Percentiles rank a stretch among this genome's conserved stretches.
phyloP scores from a whole-genome alignment of 768 basidiomycete genomes.

The Podaxis sp. region DNA sequence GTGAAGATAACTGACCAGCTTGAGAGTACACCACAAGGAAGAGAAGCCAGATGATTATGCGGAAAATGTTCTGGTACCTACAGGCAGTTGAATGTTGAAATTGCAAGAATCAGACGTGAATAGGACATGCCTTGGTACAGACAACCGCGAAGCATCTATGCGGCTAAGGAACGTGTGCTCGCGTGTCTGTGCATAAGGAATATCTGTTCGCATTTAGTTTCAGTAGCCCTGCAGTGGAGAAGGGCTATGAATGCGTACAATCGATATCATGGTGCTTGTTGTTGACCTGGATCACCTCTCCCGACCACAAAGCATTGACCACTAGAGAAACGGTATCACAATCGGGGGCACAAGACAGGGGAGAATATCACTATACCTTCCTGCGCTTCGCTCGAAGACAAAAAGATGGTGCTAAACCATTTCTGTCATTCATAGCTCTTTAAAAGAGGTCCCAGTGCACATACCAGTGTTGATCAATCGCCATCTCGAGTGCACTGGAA shows the following conservation, averaged over 20 bases:
- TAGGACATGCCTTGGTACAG: constrained; percentile 64
- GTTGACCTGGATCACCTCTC: constrained; percentile 77
- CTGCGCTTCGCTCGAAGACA: constrained; percentile 85
- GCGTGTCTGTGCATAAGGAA: constrained; percentile 59
- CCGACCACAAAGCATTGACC: constrained; percentile 79
- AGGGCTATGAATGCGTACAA: constrained; percentile 43
- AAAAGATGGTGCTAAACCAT: constrained; percentile 64
- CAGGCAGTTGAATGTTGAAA: constrained; percentile 4
- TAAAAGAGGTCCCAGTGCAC: neutral
- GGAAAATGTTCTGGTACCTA: constrained; percentile 85
- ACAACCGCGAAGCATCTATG: constrained; percentile 73
- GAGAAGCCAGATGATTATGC: constrained; percentile 74
- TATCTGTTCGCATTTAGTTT: constrained; percentile 44
- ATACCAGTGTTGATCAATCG: constrained; percentile 91
- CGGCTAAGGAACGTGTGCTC: constrained; percentile 64
- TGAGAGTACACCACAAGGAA: constrained; percentile 82
- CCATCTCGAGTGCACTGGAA: constrained; percentile 79
- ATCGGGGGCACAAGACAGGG: neutral
- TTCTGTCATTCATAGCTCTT: neutral
- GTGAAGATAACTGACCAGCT: constrained; percentile 53
- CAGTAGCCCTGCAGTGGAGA: neutral
- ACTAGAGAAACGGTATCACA: constrained; percentile 44
- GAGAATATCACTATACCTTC: constrained; percentile 46
- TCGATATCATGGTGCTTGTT: constrained; percentile 76
- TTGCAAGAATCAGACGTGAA: neutral